Evolutionary conservation across 2,329 filamentous ascomycete genomes (phyloP).

Genomic region (Exophiala phaeomuriformis): DNA sequence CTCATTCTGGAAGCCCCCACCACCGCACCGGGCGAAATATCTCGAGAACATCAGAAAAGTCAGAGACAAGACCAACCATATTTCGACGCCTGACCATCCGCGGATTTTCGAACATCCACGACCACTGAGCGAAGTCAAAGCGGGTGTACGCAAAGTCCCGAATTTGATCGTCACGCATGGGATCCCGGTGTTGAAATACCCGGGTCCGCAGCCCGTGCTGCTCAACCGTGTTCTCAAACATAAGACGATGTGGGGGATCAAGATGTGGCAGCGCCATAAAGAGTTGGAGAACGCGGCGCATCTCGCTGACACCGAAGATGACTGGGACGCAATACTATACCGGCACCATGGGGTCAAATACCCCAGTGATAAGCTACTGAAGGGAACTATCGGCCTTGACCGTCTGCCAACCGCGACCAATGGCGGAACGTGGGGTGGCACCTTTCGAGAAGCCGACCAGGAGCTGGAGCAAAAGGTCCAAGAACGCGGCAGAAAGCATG

Average conservation of each 20-base stretch:
- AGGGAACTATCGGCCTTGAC: neutral
- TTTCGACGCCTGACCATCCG: constrained; percentile 4
- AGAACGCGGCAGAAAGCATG: constrained; percentile 4
- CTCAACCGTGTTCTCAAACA: constrained; percentile 34
- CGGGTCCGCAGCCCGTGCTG: constrained; percentile 39
- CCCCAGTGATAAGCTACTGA: neutral
- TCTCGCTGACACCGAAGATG: constrained; percentile 37
- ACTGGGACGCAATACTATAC: constrained; percentile 35
- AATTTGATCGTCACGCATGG: constrained; percentile 36
- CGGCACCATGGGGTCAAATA: neutral
- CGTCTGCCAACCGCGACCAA: neutral
- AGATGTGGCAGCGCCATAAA: constrained; percentile 31
- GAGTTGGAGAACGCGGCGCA: constrained; percentile 30
- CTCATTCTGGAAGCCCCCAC: constrained; percentile 11
- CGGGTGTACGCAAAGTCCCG: constrained; percentile 36
- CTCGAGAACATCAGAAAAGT: constrained; percentile 12
- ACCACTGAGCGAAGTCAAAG: constrained; percentile 14
- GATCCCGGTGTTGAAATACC: constrained; percentile 39
- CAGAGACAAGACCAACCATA: constrained; percentile 6
- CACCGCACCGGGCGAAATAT: neutral
- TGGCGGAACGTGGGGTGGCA: constrained; percentile 5
- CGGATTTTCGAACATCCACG: constrained; percentile 20
- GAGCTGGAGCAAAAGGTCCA: constrained; percentile 5
- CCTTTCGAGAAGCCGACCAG: constrained; percentile 5
- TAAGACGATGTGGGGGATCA: constrained; percentile 34